Evolutionary conservation across 768 basidiomycete species (phyloP), one percentile per base, ranked within the genome.

Genomic region (Chlorophyllum brunneum): DNA sequence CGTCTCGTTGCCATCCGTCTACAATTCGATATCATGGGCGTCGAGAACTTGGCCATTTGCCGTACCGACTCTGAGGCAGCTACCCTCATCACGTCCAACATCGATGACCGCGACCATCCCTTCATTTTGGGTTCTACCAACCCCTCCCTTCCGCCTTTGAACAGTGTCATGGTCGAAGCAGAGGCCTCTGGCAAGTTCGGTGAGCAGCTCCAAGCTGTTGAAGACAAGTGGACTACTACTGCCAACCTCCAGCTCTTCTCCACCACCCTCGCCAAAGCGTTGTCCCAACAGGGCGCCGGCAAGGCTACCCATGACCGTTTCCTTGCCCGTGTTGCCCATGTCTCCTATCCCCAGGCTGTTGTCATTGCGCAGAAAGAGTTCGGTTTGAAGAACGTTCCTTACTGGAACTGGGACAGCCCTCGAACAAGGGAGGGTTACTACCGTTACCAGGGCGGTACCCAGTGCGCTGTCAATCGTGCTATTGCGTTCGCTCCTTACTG

Each of bases 1-100:
- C 91, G 97, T 47, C 86, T 99, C 51, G 85, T 98, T 44, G 95
- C 97, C 38, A 95, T 98, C 64, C 92, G 97, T 23, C 78, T 98
- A 38, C 97, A 98, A 71, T 98, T 87, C 65, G 97, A 98, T 66
- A 90, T 99, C 65, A 95, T 98, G 94, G 95, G 95, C 49, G 93
- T 97, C 41, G 88, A 91, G 62, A 98, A 97, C 70, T 80, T 98
- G 59, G 81, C 89, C 62, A 80, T 99, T 65, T 89, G 94, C 6
- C 84, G 97, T 50, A 98, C 97, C 2, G 95, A 98, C 66, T 95
- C 95, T 3, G 95, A 98, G 68, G 95, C 97, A 4, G 95, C 97
- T 1, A 98, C 97, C 1, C 82, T 99, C 63, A 90, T 98, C 73
- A 89, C 93, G 31, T 86, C 91, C 58, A 98, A 98, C 70, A 91